Evolutionary conservation across 192 early-diverging fungal species (phyloP), one percentile per base, ranked within the genome.

Genomic region (Rhizophagus prolifer): DNA sequence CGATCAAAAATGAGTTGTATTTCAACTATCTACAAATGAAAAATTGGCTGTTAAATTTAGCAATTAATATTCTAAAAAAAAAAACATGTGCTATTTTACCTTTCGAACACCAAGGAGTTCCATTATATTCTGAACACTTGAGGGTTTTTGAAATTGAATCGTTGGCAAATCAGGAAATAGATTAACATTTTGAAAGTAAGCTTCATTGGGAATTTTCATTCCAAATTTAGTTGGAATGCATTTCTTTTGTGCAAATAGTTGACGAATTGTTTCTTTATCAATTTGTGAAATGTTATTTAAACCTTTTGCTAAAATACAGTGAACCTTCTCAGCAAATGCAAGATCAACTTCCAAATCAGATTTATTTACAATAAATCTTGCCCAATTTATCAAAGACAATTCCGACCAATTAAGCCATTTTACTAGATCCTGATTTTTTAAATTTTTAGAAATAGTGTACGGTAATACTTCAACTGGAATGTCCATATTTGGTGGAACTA

Each of bases 111-210:
- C 95, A 50, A 97, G 81, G 0, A 81, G 72, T 61, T 84, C 82
- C 31, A 95, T 73, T 13, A 95, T 58, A 13, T 95, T 90, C 8
- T 79, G 62, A 3, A 92, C 74, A 16, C 50, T n/a, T 28, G 16
- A 26, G 1, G 25, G 19, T 25, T 87, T 66, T n/a, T 85, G 79
- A 30, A 94, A 88, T 10, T 82, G 41, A 31, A 95, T 85, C 4
- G 91, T 86, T 3, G 95, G 94, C n/a, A 97, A 81, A 80, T 96
- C 94, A 14, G 88, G 88, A 83, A 97, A 96, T 1, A 97, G 78
- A 9, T 90, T 93, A 1, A 95, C 95, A 16, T 82, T 90, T 23
- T 80, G 82, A 80, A 96, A 95, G 75, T 97, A 97, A 0, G 91
- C 82, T 16, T 95, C 92, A 9, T 63, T 72, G 0, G 95, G 93